Percentiles rank a stretch among this genome's conserved stretches.
Evolutionary conservation across 306 rosid species (phyloP).

Genomic region (Heteromeles arbutifolia): DNA sequence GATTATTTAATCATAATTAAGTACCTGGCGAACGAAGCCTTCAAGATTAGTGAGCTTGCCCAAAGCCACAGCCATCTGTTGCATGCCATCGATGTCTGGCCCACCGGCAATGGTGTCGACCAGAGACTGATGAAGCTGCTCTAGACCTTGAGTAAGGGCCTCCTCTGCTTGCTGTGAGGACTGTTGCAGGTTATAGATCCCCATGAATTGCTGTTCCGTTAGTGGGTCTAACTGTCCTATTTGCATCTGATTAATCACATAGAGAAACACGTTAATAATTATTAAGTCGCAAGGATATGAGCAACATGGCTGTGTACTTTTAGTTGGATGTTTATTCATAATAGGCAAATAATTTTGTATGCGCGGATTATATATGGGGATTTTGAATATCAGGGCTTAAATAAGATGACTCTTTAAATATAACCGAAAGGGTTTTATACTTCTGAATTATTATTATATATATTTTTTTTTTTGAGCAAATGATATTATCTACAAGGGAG

Average conservation of each 20-base stretch:
- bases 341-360: background rate
- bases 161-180: conserved; percentile 82
- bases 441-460: too few relatives aligned
- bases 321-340: background rate
- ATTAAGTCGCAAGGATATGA: background rate
- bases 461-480: too few relatives aligned
- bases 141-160: conserved; percentile 77
- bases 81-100: conserved; percentile 48
- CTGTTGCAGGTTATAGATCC: conserved; percentile 49
- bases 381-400: too few relatives aligned
- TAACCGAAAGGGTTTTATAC: too few relatives aligned
- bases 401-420: too few relatives aligned
- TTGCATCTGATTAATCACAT: conserved; percentile 43
- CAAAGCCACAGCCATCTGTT: conserved; percentile 77
- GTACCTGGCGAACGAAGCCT: conserved; percentile 82
- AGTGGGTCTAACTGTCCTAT: conserved; percentile 71
- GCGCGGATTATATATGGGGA: background rate
- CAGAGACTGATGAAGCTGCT: conserved; percentile 77
- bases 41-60: conserved; percentile 70
- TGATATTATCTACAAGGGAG: too few relatives aligned
- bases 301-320: background rate
- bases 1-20: background rate
- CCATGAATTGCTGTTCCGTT: conserved; percentile 75
- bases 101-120: conserved; percentile 60
- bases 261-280: background rate